Base-by-base conservation (phyloP, 108 stramenopile genomes). In the Licmophora abbreviata region DNA sequence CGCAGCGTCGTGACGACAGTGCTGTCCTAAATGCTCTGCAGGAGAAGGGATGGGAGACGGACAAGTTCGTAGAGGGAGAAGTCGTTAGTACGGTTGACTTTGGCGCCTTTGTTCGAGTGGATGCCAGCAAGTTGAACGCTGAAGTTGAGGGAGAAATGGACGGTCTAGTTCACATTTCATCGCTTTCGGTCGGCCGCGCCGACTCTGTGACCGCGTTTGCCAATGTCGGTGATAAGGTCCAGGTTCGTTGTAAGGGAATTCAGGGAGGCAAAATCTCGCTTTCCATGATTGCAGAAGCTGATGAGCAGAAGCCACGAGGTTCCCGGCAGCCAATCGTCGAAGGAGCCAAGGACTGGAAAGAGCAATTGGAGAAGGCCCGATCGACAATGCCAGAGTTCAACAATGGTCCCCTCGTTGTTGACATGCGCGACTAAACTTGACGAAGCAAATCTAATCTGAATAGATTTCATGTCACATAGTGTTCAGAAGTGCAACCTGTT, bases 21-120 rank as follows among this genome's bases (percentile, higher is more conserved):
- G 71, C 79, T 1, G 56, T 84, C 31, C 40, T 85, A 29, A 31
- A 37, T 17, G 63, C 67, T 37, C 66, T 93, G 50, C 62, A 54
- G 14, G 84, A 82, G 48, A 83, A 83, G 55, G 85, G 86, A 64
- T 91, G 74, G 58, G 88, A 93, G 59, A 47, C 59, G 24, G 33
- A 46, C 12, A 70, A 71, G 59, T 81, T 96, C 60, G 79, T 93
- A 24, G 84, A 83, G 38, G 95, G 93, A 60, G 83, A 74, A 42
- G 93, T 96, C 34, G 85, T 86, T 17, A 82, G 83, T 18, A 73
- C 83, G 18, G 75, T 85, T 29, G 91, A 92, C 54, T 96, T 93
- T 68, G 95, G 95, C 27, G 83, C 83, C 21, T 96, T 96, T 68
- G 90, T 95, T 17, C 75, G 90, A 41, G 64, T 95, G 45, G 88